Percentiles rank a stretch among this genome's conserved stretches.
phyloP scores from a whole-genome alignment of 1,284 basidiomycete species.

The Ceratobasidium sp. region DNA sequence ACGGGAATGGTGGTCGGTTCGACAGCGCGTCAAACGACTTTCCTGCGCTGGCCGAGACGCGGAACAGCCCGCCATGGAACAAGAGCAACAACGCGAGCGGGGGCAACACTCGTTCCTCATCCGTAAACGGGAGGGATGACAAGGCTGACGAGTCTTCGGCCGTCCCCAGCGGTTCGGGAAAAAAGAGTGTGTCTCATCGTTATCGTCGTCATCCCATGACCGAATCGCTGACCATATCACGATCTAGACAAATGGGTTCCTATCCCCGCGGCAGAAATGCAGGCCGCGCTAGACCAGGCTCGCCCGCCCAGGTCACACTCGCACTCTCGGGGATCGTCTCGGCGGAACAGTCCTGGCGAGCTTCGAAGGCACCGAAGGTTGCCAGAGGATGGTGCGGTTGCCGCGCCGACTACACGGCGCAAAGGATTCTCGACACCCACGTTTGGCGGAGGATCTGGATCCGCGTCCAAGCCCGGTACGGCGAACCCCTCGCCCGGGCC shows the following conservation, averaged over 20 bases:
- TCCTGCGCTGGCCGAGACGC: slow-evolving; percentile 35
- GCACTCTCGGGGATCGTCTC: slow-evolving; percentile 30
- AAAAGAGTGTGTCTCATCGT: slow-evolving; percentile 41
- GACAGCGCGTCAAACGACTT: slow-evolving; percentile 9
- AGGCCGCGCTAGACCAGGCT: slow-evolving; percentile 56
- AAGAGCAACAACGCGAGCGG: slow-evolving; percentile 33
- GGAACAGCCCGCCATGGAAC: slow-evolving; percentile 12
- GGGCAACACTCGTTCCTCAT: slow-evolving; percentile 25
- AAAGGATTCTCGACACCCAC: slow-evolving; percentile 24
- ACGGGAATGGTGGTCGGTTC: neutral
- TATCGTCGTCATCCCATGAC: neutral
- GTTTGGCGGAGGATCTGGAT: slow-evolving; percentile 5
- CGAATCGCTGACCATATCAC: neutral
- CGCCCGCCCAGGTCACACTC: slow-evolving; percentile 43
- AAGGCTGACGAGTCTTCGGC: neutral
- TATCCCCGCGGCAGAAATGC: slow-evolving; percentile 56
- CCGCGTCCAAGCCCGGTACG: slow-evolving; percentile 18
- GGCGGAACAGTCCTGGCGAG: slow-evolving; percentile 34
- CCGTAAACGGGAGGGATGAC: slow-evolving; percentile 36
- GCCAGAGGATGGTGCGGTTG: slow-evolving; percentile 5
- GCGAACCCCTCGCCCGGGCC: slow-evolving; percentile 38
- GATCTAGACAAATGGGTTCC: slow-evolving; percentile 56
- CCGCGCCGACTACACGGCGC: slow-evolving; percentile 6
- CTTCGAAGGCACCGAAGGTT: slow-evolving; percentile 19
- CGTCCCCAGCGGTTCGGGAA: slow-evolving; percentile 27